Conservation (phyloP, 2,329 filamentous ascomycete genomes). For the Parascedosporium putredinis region DNA sequence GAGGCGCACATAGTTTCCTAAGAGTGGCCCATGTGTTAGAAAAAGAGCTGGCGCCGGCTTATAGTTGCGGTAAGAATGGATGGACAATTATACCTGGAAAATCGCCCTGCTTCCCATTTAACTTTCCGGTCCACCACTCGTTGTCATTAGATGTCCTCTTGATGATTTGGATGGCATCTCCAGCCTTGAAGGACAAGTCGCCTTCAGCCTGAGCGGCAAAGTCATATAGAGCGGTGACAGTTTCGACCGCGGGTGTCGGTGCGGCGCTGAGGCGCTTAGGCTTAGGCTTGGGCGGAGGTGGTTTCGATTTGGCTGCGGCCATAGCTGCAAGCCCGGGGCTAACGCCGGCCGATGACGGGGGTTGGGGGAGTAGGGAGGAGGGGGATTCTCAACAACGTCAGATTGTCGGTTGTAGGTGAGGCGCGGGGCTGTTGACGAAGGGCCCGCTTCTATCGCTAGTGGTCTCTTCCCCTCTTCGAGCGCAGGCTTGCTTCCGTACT, state of each 20-base stretch:
- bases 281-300: slow-evolving; percentile 67
- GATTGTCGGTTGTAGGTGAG: slow-evolving; percentile 24
- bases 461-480: slow-evolving; percentile 37
- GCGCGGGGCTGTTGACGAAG: slow-evolving; percentile 15
- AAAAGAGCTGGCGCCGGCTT: too few species aligned
- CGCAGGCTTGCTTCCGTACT: slow-evolving; percentile 43
- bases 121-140: slow-evolving; percentile 89
- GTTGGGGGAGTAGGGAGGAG: slow-evolving; percentile 59
- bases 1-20: slow-evolving; percentile 7
- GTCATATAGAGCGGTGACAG: slow-evolving; percentile 84
- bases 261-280: slow-evolving; percentile 59
- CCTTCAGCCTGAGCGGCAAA: slow-evolving; percentile 93
- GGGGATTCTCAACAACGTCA: slow-evolving; percentile 45
- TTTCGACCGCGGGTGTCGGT: slow-evolving; percentile 56
- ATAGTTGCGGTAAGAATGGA: neutral
- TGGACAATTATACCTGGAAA: slow-evolving; percentile 68
- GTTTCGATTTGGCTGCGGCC: slow-evolving; percentile 52
- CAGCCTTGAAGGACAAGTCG: slow-evolving; percentile 80
- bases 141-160: slow-evolving; percentile 79
- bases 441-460: slow-evolving; percentile 41
- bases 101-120: slow-evolving; percentile 74
- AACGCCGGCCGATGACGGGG: slow-evolving; percentile 14
- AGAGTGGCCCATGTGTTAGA: neutral
- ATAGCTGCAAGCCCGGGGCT: slow-evolving; percentile 33
- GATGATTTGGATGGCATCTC: slow-evolving; percentile 84